Base-by-base conservation (phyloP, 2,329 filamentous ascomycete genomes). In the Phyllosticta capitalensis region DNA sequence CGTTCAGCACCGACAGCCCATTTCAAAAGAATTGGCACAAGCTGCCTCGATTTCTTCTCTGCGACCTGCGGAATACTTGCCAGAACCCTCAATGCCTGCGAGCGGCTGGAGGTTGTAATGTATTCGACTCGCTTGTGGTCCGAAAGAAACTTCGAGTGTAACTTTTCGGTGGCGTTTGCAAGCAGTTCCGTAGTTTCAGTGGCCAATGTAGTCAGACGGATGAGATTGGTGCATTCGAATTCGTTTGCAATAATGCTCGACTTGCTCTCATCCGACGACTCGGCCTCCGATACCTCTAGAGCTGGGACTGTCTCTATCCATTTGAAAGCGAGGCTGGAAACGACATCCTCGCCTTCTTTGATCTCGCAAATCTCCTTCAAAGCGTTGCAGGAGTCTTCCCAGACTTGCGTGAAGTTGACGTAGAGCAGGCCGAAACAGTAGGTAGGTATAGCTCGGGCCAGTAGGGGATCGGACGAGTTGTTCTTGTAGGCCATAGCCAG, bases 341-440 rank as follows among this genome's bases (percentile, higher is more conserved):
- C 80, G 19, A 81, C 77, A 30, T 87, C 84, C 69, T 96, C 91
- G 21, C 89, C 90, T 48, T 76, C 73, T 64, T 87, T 86, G 21
- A 80, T 81, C 64, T 89, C 81, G 20, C 85, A 82, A 58, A 99
- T 85, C 56, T 86, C 80, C 67, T 90, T 88, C 67, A 99, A 75
- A 0, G 89, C 85, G 58, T 85, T 82, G 55, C 87, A 84, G 0
- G 89, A 83, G 66, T 95, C 90, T 62, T 95, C 89, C 89, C 92
- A 96, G 5, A 95, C 79, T 38, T 90, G 90, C 0, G 91, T 83
- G 64, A 96, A 79, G 65, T 88, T 89, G 54, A 95, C 85, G 0
- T 92, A 94, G 61, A 97, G 80, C 73, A 96, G 82, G 54, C 94
- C 94, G 66, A 96, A 96, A 66, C 90, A 85, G 67, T 92, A 97